Base-by-base conservation (phyloP, 2,329 filamentous ascomycete species). In the Cordyceps javanica region DNA sequence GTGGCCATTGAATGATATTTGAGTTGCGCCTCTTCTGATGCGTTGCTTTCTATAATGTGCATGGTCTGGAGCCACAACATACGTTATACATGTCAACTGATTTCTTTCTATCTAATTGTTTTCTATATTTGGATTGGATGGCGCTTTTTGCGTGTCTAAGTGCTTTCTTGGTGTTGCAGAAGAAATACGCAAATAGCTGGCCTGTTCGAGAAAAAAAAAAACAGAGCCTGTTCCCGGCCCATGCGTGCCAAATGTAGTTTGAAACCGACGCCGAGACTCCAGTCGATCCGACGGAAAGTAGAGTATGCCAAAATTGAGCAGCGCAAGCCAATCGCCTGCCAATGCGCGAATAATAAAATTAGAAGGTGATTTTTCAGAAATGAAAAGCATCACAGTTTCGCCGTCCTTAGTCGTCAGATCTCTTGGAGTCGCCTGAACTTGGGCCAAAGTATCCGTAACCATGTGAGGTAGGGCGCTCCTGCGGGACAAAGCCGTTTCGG, bases 381-480 rank as follows among this genome's bases (percentile, higher is more conserved):
- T 32, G 13, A 23, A 50, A 44, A 10, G 13, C 7, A 48, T 34
- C 13, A 39, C 25, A 32, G 21, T 23, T n/a, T 65, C 61, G 8
- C 13, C 16, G 10, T 19, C 10, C 53, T 30, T 36, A 59, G 46
- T 82, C 80, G 60, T 86, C 80, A 54, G 77, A 77, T 72, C 82
- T 81, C 71, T 86, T 86, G 55, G 74, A 73, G 59, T 83, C 82
- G 49, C 79, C 74, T 32, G 65, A 66, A 2, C 67, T 63, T 23
- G 73, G 66, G 5, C 73, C 66, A 16, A 73, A 70, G 59, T 77
- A 77, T 19, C 77, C 78, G 38, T 80, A 79, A 4, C 72, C 74
- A 58, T 78, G 80, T 3, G 55, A 51, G 13, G 51, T 57, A 28
- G 55, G 45, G 19, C 45, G 55, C 4, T 45, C 34, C 4, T 45